phyloP scores from a whole-genome alignment of 306 rosid species.

The Vigna reflexopilosa region DNA sequence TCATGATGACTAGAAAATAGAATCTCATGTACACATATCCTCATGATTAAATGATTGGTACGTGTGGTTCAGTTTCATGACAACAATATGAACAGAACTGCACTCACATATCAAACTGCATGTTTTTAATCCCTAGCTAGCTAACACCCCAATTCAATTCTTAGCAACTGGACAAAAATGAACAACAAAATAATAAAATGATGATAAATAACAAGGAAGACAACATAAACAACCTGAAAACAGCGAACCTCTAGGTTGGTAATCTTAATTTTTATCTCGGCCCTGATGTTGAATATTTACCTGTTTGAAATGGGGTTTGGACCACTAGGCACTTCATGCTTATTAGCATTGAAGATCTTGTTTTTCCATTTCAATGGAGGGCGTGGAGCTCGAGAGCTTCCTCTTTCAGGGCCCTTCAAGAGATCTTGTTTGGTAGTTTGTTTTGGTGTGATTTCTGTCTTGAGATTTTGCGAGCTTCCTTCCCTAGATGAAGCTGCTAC shows the following conservation, averaged over 20 bases:
- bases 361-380: conserved; percentile 56
- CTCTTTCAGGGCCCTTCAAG: conserved; percentile 35
- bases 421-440: conserved; percentile 30
- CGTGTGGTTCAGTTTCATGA: conserved; percentile 44
- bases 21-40: conserved; percentile 57
- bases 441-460: conserved; percentile 26
- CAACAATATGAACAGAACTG: conserved; percentile 51
- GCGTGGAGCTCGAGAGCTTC: conserved; percentile 37
- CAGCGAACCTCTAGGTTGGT: conserved; percentile 34
- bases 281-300: conserved; percentile 51
- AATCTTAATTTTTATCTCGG: neutral
- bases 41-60: conserved; percentile 60
- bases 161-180: conserved; percentile 29
- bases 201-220: neutral
- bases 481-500: conserved; percentile 43
- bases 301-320: conserved; percentile 93
- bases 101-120: conserved; percentile 49
- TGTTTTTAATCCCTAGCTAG: conserved; percentile 43
- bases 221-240: conserved; percentile 41
- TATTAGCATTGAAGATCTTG: conserved; percentile 60
- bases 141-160: conserved; percentile 39
- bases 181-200: conserved; percentile 33
- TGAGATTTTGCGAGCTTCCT: conserved; percentile 36
- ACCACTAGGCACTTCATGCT: conserved; percentile 92
- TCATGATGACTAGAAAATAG: conserved; percentile 46